Evolutionary conservation across 257 asterid genomes (phyloP), one percentile per base, ranked within the genome.

Genomic region (Nicotiana benthamiana): DNA sequence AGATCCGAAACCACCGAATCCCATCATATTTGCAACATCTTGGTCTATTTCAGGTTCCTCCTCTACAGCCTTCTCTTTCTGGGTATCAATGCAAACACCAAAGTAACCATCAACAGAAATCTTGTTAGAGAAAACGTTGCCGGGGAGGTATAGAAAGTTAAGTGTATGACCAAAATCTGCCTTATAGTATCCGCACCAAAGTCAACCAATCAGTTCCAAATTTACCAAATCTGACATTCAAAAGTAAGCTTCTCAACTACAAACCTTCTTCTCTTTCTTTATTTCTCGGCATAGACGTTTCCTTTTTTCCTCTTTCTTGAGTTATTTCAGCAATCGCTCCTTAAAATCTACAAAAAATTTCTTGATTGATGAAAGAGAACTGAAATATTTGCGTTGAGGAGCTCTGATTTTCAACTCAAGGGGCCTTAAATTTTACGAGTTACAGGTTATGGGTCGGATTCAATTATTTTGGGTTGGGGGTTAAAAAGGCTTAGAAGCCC

Each of bases 251-350:
- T 72, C 60, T 46, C 59, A 36, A 36, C 2, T 1, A 36, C 46
- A 62, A 59, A 91, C 99, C 99, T 96, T 95, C 91, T 93, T 95
- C 87, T 95, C 98, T 87, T 96, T 96, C 94, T 96, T 96, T 82
- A 89, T 96, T 87, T 96, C 98, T 68, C 97, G 85, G 17, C 97
- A 93, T 77, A 83, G 93, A 36, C 97, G 93, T 86, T 96, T 93
- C 80, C 94, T 90, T 86, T 95, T 98, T 83, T 93, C 99, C 89
- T 95, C 98, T 83, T 95, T 98, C 86, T 93, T 94, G 83, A 93
- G 97, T 81, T 92, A 97, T 85, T 94, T 94, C 86, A 94, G 76
- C 77, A 96, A 86, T 80, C 98, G 88, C 85, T 94, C 98, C 62
- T 96, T 98, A 17, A 96, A 90, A 86, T 94, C 99, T 95, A 68